Conservation (phyloP, 768 basidiomycete genomes). For the Pleurotus tuber-regium region DNA sequence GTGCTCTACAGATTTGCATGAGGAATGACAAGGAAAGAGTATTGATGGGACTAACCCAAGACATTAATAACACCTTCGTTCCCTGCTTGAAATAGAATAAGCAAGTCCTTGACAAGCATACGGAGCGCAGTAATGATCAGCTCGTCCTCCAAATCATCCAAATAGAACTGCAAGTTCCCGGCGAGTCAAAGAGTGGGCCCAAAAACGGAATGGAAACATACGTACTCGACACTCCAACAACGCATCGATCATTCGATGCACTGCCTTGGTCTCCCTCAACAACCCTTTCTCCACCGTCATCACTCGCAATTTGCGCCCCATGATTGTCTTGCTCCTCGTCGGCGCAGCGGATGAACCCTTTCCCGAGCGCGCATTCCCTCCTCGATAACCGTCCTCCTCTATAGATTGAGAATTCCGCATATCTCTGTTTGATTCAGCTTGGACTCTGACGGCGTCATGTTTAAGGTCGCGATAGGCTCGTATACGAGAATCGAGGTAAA, state of each 20-base stretch:
- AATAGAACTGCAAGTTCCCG: conserved; percentile 96
- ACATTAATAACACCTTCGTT: conserved; percentile 93
- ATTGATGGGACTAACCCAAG: conserved; percentile 47
- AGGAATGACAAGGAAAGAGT: conserved; percentile 30
- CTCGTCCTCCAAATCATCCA: conserved; percentile 92
- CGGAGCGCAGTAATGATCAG: conserved; percentile 83
- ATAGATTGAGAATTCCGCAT: conserved; percentile 63
- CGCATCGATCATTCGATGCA: conserved; percentile 87
- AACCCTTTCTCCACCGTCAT: conserved; percentile 97
- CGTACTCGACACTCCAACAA: conserved; percentile 86
- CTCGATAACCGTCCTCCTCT: conserved; percentile 51
- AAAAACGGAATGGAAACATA: conserved; percentile 14
- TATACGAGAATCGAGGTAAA: conserved; percentile 87
- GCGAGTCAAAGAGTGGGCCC: conserved; percentile 4
- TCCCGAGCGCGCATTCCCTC: conserved; percentile 28
- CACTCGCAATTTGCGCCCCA: conserved; percentile 80
- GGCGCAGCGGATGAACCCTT: conserved; percentile 32
- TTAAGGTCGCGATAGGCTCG: conserved; percentile 86
- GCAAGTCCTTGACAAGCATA: conserved; percentile 94
- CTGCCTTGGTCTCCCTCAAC: conserved; percentile 85
- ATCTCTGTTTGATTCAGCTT: conserved; percentile 90
- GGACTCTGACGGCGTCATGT: conserved; percentile 91
- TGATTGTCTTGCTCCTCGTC: conserved; percentile 70
- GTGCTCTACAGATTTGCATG: conserved; percentile 72
- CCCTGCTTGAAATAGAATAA: conserved; percentile 93